Base-by-base conservation (phyloP, 345 rosid genomes). In the Arabis alpina region DNA sequence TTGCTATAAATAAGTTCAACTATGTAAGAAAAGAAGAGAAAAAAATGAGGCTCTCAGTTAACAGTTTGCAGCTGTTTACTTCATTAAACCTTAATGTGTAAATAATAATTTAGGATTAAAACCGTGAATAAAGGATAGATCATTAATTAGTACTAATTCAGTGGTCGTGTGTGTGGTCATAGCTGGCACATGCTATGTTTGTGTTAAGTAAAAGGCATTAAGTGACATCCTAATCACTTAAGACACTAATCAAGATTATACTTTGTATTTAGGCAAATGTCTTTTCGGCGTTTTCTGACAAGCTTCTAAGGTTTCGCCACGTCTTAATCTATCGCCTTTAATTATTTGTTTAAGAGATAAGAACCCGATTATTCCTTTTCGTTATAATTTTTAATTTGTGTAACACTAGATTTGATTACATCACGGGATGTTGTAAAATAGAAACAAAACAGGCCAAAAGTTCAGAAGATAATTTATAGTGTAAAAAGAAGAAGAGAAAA, bases 121-220 rank as follows among this genome's bases (percentile, higher is more conserved):
- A 68, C 44, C 42, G 34, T 61, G 28, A 28, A 45, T 68, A 16
- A 61, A 51, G 52, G 44, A 2, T 3, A 54, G 40, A 48, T 54
- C 5, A 47, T 55, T 55, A 10, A 14, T 39, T 59, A 74, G 54
- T 40, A 47, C 11, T 62, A 49, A 11, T 55, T 61, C 54, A 61
- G 59, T 37, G 70, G 70, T 69, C 74, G 74, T 47, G 30, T 68
- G 69, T 44, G 59, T 54, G 57, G 69, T n/a, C 39, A 55, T 23
- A 62, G 70, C 57, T 68, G 74, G 74, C 78, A 68, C 70, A 75
- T 75, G 65, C 58, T n/a, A 61, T 75, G 75, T 55, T 67, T 61
- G 41, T 34, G 63, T 53, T 53, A 41, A 51, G 51, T 34, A 8
- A 62, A 75, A 10, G 45, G 34, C 36, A 42, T 44, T n/a, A n/a